Base-by-base conservation (phyloP, 805 yeast species). In the Candida nitratophila region DNA sequence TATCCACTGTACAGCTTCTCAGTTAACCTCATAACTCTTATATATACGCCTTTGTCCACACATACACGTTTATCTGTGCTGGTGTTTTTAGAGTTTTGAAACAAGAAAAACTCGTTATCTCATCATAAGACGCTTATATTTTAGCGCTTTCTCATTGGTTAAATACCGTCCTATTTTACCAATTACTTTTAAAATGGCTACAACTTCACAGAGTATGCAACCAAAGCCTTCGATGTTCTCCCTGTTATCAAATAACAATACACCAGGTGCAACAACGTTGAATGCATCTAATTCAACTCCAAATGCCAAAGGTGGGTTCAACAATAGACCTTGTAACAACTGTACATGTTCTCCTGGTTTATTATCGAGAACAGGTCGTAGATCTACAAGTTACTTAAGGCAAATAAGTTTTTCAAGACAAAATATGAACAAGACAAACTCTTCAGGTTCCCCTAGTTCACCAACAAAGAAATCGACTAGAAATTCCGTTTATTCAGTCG, bases 261-360 rank as follows among this genome's bases (percentile, higher is more conserved):
- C 64, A 17, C 46, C 61, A 14, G 62, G 65, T 21, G 62, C 60
- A 27, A 57, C 65, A 3, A 55, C 65, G 1, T 50, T 56, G 30
- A 49, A 53, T 22, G 54, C 59, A 33, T 54, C 60, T 14, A 11
- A 32, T 15, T 38, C 39, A 16, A 29, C 17, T 35, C 35, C 29
- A 27, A 19, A 19, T 30, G 6, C 10, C 33, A 21, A 17, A 4
- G n/a, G 27, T 24, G 27, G 26, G 3, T 8, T 22, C 10, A 24
- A 14, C 9, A 37, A 48, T 34, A 68, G 77, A 56, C 75, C 77
- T 14, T 86, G 93, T 59, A 70, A 75, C 40, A 80, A 85, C 65
- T 86, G 95, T 66, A 83, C 88, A 2, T 86, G 95, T 59, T 83
- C 91, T 0, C 93, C 93, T 4, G 95, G 95, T 3, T 66, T 86